Conservation (phyloP, 257 asterid species). For the Lantana camara region DNA sequence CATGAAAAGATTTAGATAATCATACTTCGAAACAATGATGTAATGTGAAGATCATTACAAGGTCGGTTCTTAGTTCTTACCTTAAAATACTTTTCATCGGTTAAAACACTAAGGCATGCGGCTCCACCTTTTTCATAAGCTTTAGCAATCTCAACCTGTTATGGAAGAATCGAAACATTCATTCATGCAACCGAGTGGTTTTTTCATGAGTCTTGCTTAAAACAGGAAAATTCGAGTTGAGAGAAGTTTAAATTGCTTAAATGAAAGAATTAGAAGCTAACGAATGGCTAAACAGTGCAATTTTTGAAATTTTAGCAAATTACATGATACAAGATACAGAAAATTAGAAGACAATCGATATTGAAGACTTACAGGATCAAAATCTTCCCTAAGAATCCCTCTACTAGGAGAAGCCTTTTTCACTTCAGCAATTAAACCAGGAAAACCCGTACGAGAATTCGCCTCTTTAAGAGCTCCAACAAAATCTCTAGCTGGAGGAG, state of each 20-base stretch:
- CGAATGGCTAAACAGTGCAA: too few species aligned
- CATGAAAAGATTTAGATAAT: constrained; percentile 9
- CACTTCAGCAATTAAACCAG: constrained; percentile 90
- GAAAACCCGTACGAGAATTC: constrained; percentile 62
- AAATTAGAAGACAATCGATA: too few species aligned
- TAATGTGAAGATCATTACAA: background rate
- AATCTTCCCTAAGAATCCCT: constrained; percentile 81
- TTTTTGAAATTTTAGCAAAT: too few species aligned
- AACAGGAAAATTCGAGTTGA: background rate
- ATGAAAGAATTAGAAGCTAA: too few species aligned
- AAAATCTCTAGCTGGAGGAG: constrained; percentile 74
- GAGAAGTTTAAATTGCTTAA: background rate
- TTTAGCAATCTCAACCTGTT: constrained; percentile 85
- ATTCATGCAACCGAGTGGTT: background rate
- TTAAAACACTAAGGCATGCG: constrained; percentile 89
- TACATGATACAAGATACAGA: too few species aligned
- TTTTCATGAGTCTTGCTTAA: background rate
- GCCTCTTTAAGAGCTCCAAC: constrained; percentile 81
- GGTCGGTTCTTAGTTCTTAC: constrained; percentile 43
- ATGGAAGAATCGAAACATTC: constrained; percentile 24
- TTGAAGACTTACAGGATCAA: constrained; percentile 82
- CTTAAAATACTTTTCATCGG: constrained; percentile 83
- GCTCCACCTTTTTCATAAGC: constrained; percentile 97
- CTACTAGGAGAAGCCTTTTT: constrained; percentile 96
- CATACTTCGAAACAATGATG: background rate